phyloP scores from a whole-genome alignment of 192 early-diverging fungal genomes.

The Entophlyctis helioformis region DNA sequence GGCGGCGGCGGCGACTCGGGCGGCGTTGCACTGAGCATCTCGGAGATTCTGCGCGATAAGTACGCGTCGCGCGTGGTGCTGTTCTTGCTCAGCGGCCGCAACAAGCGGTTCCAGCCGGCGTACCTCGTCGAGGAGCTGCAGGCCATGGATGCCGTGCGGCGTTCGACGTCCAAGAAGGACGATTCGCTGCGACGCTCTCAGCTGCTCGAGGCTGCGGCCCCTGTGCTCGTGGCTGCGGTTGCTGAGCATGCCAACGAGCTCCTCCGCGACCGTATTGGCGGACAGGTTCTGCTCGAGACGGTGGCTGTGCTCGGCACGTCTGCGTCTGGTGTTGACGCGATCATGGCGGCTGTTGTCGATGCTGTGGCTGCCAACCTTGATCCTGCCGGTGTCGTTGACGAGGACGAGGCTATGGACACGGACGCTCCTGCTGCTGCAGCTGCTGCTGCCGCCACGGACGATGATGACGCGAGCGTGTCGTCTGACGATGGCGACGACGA shows the following conservation, averaged over 20 bases:
- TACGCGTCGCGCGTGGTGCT: slow-evolving; percentile 69
- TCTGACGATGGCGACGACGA: too few relatives aligned
- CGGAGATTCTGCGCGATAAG: slow-evolving; percentile 56
- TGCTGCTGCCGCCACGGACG: too few relatives aligned
- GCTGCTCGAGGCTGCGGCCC: slow-evolving; percentile 51
- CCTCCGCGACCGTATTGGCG: slow-evolving; percentile 51
- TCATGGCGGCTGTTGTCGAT: too few relatives aligned
- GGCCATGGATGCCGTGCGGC: slow-evolving; percentile 54
- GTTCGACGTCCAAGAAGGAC: slow-evolving; percentile 74
- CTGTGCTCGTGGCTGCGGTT: slow-evolving; percentile 45
- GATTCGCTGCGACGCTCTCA: slow-evolving; percentile 50
- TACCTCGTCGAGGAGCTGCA: slow-evolving; percentile 59
- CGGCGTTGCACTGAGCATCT: slow-evolving; percentile 9
- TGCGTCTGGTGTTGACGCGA: too few relatives aligned
- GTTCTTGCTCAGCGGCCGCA: slow-evolving; percentile 70
- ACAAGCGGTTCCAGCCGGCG: slow-evolving; percentile 56
- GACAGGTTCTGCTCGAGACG: slow-evolving; percentile 47
- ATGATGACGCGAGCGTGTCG: too few relatives aligned
- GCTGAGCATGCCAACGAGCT: slow-evolving; percentile 37
- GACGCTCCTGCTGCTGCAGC: too few relatives aligned
- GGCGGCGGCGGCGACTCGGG: slow-evolving; percentile 9
- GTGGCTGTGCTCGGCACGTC: too few relatives aligned
- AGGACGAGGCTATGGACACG: too few relatives aligned
- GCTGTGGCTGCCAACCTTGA: too few relatives aligned
- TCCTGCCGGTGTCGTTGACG: too few relatives aligned